Percentiles rank a stretch among this genome's conserved stretches.
phyloP scores from a whole-genome alignment of 176 grass and related monocot genomes.

The Coix lacrymajobi region DNA sequence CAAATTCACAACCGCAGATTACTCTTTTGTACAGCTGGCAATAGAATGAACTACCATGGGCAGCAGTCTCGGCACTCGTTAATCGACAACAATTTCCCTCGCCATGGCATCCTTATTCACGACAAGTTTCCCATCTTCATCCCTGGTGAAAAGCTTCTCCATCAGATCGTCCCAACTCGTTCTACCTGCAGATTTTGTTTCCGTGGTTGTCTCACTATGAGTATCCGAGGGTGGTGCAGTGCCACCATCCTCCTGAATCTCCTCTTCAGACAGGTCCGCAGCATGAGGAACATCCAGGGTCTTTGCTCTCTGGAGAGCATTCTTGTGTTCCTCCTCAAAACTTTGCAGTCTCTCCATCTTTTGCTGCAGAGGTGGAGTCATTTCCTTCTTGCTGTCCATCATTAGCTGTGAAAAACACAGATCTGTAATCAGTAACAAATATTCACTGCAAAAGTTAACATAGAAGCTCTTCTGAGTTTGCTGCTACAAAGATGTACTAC shows the following conservation, averaged over 20 bases:
- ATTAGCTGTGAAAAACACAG: conserved; percentile 47
- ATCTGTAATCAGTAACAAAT: neutral
- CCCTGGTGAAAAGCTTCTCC: conserved; percentile 69
- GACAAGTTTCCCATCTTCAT: conserved; percentile 55
- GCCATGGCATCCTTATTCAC: conserved; percentile 68
- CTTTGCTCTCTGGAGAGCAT: conserved; percentile 59
- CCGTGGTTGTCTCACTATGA: conserved; percentile 1
- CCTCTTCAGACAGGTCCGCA: conserved; percentile 35
- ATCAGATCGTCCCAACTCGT: conserved; percentile 84
- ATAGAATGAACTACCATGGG: conserved; percentile 15
- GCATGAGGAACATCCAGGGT: conserved; percentile 72
- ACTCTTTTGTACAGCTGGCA: conserved; percentile 17
- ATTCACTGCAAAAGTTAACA: neutral
- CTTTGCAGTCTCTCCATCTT: conserved; percentile 71
- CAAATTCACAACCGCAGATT: neutral
- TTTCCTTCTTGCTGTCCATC: conserved; percentile 35
- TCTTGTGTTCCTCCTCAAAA: conserved; percentile 78
- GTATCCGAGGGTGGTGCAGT: conserved; percentile 5
- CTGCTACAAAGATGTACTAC: neutral
- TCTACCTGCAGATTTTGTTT: conserved; percentile 33
- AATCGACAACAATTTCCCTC: conserved; percentile 53
- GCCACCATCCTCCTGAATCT: conserved; percentile 9
- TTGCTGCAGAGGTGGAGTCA: conserved; percentile 42
- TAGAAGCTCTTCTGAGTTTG: neutral
- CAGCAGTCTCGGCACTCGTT: neutral